Base-by-base conservation (phyloP, 2,329 filamentous ascomycete genomes). In the Microdochium paspali region DNA sequence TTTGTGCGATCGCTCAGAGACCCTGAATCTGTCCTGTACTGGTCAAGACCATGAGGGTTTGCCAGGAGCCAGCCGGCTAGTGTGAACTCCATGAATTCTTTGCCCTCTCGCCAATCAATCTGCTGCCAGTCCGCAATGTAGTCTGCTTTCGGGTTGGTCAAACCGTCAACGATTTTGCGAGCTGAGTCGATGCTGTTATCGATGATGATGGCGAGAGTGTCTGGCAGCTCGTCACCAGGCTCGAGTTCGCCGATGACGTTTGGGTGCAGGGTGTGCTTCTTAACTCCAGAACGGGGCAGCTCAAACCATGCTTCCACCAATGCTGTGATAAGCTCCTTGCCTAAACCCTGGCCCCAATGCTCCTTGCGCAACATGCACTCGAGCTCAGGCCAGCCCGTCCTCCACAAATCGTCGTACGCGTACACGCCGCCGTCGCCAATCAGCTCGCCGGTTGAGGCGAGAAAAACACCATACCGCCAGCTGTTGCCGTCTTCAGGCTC, bases 361-460 rank as follows among this genome's bases (percentile, higher is more conserved):
- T 75, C 71, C 48, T 64, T 68, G 44, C 68, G 62, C 45, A 83
- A 60, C 65, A 80, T 70, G 58, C 82, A 84, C 23, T 79, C 79
- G 24, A 81, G 47, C 55, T 74, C 76, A 1, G 79, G 78, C 77
- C 76, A 80, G 45, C 74, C 76, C n/a, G 69, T 57, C 50, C 65
- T 62, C 24, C 52, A 44, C 31, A 56, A 44, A 48, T 52, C 42
- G 42, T 24, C 42, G 23, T 20, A 40, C n/a, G 26, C 25, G 39
- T 51, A 45, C 25, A 65, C 66, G 25, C 77, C 72, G 31, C 76
- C 71, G n/a, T 69, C 56, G 32, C 79, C 73, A 47, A 82, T 64
- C 26, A 82, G 58, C 52, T 76, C 70, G n/a, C 67, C 70, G 15
- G 69, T 73, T 23, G 62, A 67, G 15, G 61, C 58, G 45, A 70